Base-by-base conservation (phyloP, 495 filamentous ascomycete genomes). In the Aspergillus funiculosus region DNA sequence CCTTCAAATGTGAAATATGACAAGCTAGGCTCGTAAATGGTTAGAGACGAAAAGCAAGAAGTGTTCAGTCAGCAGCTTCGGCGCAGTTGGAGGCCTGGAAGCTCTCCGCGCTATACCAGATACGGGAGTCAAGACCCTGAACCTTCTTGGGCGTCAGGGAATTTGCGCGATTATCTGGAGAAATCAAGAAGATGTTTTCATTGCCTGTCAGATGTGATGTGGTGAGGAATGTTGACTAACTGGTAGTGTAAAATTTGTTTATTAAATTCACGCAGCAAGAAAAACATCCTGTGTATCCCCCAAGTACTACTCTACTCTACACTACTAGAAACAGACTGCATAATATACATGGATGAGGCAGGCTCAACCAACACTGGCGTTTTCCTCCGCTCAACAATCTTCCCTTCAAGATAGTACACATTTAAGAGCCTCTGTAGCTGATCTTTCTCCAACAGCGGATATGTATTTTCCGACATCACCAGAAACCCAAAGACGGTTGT, bases 81-180 rank as follows among this genome's bases (percentile, higher is more conserved):
- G 39, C 50, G 43, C 41, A 50, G 45, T 46, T 35, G 46, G 37
- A 38, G 24, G 24, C 29, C 39, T 39, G 46, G 36, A 48, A 53
- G 56, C 56, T 59, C 32, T 47, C 34, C 22, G 36, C 56, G 46
- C 56, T 59, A 59, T 46, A 34, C 56, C 46, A 9, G 11, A 49
- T 56, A 6, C 2, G 42, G 53, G 15, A 45, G 22, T 34, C 13
- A n/a, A 39, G 39, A 11, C 18, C 39, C 8, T 9, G 28, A 13
- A 9, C 28, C 25, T 28, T 11, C 4, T 18, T 39, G 31, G 28
- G 37, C 35, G 37, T 10, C 38, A 20, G 21, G 13, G 6, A 9
- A 28, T 19, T 15, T 28, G 13, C 10, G 21, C 1, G 30, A 25
- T 37, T 34, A n/a, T 25, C 4, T 17, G 22, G 13, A 29, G 31